Evolutionary conservation across 192 early-diverging fungal species (phyloP).

Genomic region (Coemansia sp.): DNA sequence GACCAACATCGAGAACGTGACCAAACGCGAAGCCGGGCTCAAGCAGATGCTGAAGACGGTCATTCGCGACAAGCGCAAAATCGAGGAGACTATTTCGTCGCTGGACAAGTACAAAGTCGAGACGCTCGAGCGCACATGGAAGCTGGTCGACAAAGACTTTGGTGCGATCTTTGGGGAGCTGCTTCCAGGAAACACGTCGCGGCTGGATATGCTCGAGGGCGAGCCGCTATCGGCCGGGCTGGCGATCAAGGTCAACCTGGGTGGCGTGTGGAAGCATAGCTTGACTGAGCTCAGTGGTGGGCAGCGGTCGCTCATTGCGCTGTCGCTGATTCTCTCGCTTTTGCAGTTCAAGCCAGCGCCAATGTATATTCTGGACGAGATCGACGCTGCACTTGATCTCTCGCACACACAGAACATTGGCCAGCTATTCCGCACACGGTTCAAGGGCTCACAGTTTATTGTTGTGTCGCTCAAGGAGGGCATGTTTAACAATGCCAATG

Average conservation of each 20-base stretch:
- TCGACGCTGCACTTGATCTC: constrained; percentile 96
- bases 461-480: constrained; percentile 98
- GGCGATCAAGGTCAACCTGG: constrained; percentile 92
- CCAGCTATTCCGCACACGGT: constrained; percentile 83
- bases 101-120: constrained; percentile 91
- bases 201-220: constrained; percentile 83
- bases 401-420: constrained; percentile 99
- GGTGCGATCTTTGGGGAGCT: constrained; percentile 94
- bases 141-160: constrained; percentile 94
- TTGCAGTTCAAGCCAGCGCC: constrained; percentile 99
- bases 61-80: constrained; percentile 90
- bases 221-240: constrained; percentile 77
- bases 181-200: constrained; percentile 87
- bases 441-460: constrained; percentile 97
- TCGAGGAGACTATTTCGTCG: constrained; percentile 86
- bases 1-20: constrained; percentile 89
- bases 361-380: constrained; percentile 99
- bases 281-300: constrained; percentile 97
- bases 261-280: constrained; percentile 96
- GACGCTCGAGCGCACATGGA: constrained; percentile 84
- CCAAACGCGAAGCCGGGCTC: constrained; percentile 83
- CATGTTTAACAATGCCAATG: constrained; percentile 99
- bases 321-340: constrained; percentile 93
- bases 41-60: constrained; percentile 89
- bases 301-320: constrained; percentile 93